Evolutionary conservation across 129 eudicot genomes (phyloP).

Genomic region (Chrysanthemum lavandulifolium): DNA sequence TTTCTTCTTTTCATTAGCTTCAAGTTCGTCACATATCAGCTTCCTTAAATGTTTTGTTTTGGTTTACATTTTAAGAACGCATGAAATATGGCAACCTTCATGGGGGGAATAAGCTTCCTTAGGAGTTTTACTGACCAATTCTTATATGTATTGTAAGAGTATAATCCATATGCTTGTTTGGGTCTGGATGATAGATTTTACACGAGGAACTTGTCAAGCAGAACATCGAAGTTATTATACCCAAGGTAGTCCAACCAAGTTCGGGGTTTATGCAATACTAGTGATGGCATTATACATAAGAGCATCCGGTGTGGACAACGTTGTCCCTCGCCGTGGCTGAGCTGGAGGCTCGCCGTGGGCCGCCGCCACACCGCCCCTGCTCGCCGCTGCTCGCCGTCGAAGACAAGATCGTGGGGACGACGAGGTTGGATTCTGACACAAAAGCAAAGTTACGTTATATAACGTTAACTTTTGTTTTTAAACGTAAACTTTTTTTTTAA

Average conservation of each 20-base stretch:
- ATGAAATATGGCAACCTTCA: conserved; percentile 27
- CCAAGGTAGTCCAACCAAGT: conserved; percentile 57
- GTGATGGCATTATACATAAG: conserved; percentile 47
- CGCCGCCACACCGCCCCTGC: too few species aligned
- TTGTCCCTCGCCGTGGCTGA: too few species aligned
- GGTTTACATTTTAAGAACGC: neutral
- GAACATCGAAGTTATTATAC: conserved; percentile 43
- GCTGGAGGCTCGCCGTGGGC: too few species aligned
- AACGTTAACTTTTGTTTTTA: too few species aligned
- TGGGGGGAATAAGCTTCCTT: conserved; percentile 17
- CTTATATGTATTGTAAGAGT: conserved; percentile 18
- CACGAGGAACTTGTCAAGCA: conserved; percentile 36
- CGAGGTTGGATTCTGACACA: too few species aligned
- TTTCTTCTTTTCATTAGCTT: too few species aligned
- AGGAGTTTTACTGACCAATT: neutral
- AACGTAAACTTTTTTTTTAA: too few species aligned
- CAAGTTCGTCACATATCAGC: neutral
- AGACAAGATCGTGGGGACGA: too few species aligned
- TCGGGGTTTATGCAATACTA: conserved; percentile 48
- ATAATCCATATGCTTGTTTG: conserved; percentile 52
- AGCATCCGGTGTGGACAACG: too few species aligned
- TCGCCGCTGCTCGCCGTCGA: too few species aligned
- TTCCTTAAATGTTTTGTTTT: too few species aligned
- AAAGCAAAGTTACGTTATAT: too few species aligned
- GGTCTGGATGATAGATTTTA: neutral